Evolutionary conservation across 257 asterid genomes (phyloP), one percentile per base, ranked within the genome.

Genomic region (Eucommia ulmoides): DNA sequence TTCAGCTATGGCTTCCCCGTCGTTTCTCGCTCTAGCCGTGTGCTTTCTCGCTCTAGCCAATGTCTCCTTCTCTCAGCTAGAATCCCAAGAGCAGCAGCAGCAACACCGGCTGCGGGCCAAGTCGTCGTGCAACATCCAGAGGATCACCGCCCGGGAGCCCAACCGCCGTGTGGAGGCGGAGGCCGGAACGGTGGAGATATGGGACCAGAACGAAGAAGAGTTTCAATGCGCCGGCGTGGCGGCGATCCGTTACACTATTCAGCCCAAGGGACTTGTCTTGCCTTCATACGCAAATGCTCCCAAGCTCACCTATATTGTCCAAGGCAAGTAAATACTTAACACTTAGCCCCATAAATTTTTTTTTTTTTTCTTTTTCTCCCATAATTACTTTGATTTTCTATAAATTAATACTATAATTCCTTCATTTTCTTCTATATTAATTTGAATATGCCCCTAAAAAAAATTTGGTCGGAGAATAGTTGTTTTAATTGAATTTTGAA

Each of bases 221-320:
- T 67, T 72, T 14, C 55, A 59, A 60, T 79, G 87, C 22, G 83
- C 83, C 6, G 80, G 79, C 0, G 56, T 79, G 38, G 66, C 67
- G 50, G 58, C 72, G 26, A 63, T 59, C 0, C 66, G 81, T 19
- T 59, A 67, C 42, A 26, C 24, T 0, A 66, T 79, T 12, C 65
- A 70, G 0, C 81, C 88, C 7, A 35, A 54, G 16, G 88, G 84
- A 15, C 73, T 79, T 15, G 24, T 73, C 8, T 61, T 79, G 49
- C 88, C 88, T 2, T 58, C 65, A 51, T 79, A 79, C 66, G 55
- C 60, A 7, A 68, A 68, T 58, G 69, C 76, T 16, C 84, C 88
- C 49, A 73, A 54, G 11, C 69, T 80, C 50, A 15, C 63, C 60
- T 80, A 70, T 65, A 52, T 76, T 29, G 56, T 64, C 41, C 57